Base-by-base conservation (phyloP, 139 green algal species). In the Tetradesmus lagerheimii region DNA sequence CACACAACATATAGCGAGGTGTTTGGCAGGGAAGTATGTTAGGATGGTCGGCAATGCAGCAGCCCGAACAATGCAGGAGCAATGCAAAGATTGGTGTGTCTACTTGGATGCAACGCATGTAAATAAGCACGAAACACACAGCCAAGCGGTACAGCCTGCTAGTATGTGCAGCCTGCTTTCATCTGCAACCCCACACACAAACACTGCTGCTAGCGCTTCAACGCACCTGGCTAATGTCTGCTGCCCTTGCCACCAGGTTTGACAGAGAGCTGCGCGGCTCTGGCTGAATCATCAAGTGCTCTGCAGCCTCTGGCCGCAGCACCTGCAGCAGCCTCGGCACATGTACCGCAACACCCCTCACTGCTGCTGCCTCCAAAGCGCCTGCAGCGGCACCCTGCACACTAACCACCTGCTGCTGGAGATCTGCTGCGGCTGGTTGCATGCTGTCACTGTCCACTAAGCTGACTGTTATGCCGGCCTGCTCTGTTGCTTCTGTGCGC, bases 401-500 rank as follows among this genome's bases (percentile, higher is more conserved):
- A 37, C 4, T 27, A 79, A 15, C 34, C 31, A 53, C 29, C 4
- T 79, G 75, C 85, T 83, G 81, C 53, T 79, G 82, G 53, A 78
- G 37, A 41, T 31, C 47, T 78, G 35, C 34, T 6, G 18, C 1
- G 5, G 25, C 62, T 80, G 83, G 23, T 23, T 18, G 16, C 25
- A 20, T 87, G 82, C 82, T 79, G 57, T 79, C 82, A n/a, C 20
- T 74, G 35, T 80, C 83, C 15, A 80, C 5, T 20, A 88, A 27
- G 38, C 20, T 41, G 11, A 88, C 64, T 62, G 38, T 41, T 29
- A 75, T 88, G 25, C 27, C 29, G 29, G 62, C 45, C 83, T 66
- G 66, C 47, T 95, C 93, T 29, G 84, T 89, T 1, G 93, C 93
- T 12, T 89, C 93, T 2, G 91, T 92, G 4, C 91, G 84, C 37